phyloP scores from a whole-genome alignment of 495 filamentous ascomycete species.

The Neurospora tetraspora region DNA sequence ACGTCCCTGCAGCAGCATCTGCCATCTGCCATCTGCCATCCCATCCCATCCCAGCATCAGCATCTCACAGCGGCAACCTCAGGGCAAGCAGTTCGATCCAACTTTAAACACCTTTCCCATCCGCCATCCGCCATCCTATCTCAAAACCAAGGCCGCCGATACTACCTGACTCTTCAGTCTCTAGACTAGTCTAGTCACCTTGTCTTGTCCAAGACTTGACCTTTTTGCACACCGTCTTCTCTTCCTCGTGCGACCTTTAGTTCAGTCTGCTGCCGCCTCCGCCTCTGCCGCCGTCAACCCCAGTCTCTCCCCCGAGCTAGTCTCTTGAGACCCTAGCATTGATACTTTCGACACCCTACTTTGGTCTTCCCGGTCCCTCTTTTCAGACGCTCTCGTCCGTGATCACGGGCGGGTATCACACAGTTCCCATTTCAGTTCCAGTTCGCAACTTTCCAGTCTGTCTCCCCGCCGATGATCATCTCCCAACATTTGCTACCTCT shows the following conservation, averaged over 20 bases:
- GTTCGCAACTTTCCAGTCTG: neutral
- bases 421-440: neutral
- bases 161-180: neutral
- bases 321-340: neutral
- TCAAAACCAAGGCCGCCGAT: neutral
- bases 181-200: neutral
- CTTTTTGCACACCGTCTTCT: neutral
- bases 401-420: neutral
- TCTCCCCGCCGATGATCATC: neutral
- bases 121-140: neutral
- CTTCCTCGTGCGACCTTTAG: constrained; percentile 7
- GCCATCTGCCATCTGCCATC: constrained; percentile 5
- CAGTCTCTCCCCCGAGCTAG: neutral
- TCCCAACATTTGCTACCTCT: neutral
- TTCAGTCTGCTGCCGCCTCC: constrained; percentile 3
- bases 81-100: neutral
- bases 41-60: neutral
- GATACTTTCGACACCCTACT: neutral
- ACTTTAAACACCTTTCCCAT: neutral
- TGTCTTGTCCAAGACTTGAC: neutral
- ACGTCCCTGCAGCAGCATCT: neutral
- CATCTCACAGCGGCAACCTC: neutral
- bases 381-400: neutral
- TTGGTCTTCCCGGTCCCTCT: neutral
- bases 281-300: constrained; percentile 7